Conservation (phyloP, 495 filamentous ascomycete genomes). For the Aspergillus affinis region DNA sequence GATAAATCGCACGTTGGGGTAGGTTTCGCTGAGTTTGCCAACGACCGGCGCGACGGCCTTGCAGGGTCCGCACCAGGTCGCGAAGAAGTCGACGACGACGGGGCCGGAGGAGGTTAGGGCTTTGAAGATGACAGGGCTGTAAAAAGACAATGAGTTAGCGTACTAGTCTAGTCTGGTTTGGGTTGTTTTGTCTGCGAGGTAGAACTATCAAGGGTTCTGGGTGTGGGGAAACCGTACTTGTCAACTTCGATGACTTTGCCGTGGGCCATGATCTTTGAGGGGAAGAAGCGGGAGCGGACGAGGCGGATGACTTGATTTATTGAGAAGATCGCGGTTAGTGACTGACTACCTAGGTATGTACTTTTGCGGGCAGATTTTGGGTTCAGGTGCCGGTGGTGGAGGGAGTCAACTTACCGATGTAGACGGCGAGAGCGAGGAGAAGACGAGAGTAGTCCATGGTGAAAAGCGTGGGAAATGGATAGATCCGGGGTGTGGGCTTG, state of each 20-base stretch:
- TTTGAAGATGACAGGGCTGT: slow-evolving; percentile 30
- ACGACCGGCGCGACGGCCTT: slow-evolving; percentile 68
- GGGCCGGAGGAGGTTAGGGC: slow-evolving; percentile 51
- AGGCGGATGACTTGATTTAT: background rate
- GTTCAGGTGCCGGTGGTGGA: background rate
- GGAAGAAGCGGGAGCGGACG: background rate
- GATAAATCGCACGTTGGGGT: slow-evolving; percentile 61
- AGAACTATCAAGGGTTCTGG: too few species aligned
- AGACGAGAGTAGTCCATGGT: background rate
- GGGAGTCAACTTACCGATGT: background rate
- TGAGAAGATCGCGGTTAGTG: background rate
- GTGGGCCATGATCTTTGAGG: slow-evolving; percentile 12
- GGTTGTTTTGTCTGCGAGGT: too few species aligned
- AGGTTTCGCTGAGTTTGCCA: slow-evolving; percentile 59
- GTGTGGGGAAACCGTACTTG: slow-evolving; percentile 9
- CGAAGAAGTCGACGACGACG: slow-evolving; percentile 44
- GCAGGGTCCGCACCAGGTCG: slow-evolving; percentile 68
- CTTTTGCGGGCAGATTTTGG: too few species aligned
- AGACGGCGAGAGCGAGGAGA: background rate
- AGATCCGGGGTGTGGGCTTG: background rate
- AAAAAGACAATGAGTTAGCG: background rate
- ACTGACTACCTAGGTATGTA: too few species aligned
- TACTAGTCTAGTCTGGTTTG: background rate
- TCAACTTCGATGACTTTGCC: slow-evolving; percentile 21
- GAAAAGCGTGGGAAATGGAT: background rate